A percentile compares a stretch with the other conserved stretches of the same genome.
These are phyloP conservation scores for Berberis vulgaris DNA, from an alignment of 164 flowering plant species.

Conservation along the genomic window DNA sequence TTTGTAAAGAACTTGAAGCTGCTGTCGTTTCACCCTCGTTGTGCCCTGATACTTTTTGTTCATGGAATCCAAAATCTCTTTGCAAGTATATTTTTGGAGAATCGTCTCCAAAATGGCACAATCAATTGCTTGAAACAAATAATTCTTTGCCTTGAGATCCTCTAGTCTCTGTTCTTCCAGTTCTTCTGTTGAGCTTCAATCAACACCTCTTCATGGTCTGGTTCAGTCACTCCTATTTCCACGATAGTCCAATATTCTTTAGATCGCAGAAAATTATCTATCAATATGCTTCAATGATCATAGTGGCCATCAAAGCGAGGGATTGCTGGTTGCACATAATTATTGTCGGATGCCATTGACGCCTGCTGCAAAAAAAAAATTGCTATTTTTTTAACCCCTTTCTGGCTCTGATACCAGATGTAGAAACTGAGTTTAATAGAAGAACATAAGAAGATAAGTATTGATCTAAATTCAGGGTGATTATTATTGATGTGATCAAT, in stretches of 20 bases:
- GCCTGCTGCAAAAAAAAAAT: background rate
- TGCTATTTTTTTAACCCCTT: background rate
- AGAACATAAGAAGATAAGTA: no score
- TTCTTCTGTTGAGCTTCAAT: background rate
- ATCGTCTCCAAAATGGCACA: conserved; percentile 5
- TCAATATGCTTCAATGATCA: no score
- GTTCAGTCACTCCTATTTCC: no score
- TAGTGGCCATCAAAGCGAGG: no score
- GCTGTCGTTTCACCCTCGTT: background rate
- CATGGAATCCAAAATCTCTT: conserved; percentile 7
- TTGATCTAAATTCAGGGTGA: no score
- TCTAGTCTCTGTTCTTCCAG: background rate
- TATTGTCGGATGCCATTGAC: no score
- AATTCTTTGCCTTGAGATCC: background rate
- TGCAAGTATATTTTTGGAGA: conserved; percentile 5
- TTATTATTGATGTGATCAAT: no score
- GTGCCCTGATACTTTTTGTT: conserved; percentile 4
- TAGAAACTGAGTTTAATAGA: background rate
- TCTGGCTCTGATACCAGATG: background rate
- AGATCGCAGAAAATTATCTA: no score
- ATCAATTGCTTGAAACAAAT: no score
- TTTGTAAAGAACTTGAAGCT: background rate
- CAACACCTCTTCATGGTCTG: background rate
- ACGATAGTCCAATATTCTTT: no score
- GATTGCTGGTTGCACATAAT: no score